phyloP scores from a whole-genome alignment of 768 basidiomycete genomes.

The Tephrocybe rancida region DNA sequence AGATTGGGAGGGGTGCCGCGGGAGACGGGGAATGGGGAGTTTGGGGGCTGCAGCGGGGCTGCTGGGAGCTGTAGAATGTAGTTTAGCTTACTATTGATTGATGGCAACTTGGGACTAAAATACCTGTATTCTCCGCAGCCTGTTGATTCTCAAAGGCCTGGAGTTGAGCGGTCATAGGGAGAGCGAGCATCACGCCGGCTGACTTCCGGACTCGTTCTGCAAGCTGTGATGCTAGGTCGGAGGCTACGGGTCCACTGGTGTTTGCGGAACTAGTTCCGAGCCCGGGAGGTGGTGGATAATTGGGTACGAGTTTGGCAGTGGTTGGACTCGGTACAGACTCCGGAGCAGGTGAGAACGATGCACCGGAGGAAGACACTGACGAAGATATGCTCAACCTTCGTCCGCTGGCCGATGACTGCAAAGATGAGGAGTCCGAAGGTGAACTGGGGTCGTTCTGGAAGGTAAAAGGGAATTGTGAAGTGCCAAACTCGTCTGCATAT shows the following conservation, averaged over 20 bases:
- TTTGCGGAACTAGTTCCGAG: conserved; percentile 20
- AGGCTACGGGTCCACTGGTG: conserved; percentile 14
- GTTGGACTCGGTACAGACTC: conserved; percentile 36
- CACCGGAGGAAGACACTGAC: conserved; percentile 55
- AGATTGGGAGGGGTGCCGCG: conserved; percentile 25
- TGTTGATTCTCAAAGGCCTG: conserved; percentile 27
- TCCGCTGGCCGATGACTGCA: conserved; percentile 27
- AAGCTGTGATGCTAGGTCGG: conserved; percentile 41
- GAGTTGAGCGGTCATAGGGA: conserved; percentile 40
- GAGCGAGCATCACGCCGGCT: conserved; percentile 58
- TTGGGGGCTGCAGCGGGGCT: conserved; percentile 28
- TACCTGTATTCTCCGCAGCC: conserved; percentile 20
- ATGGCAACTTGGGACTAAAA: background rate
- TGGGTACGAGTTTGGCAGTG: conserved; percentile 25
- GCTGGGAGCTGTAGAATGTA: conserved; percentile 9
- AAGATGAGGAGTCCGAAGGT: conserved; percentile 27
- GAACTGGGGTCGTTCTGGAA: conserved; percentile 36
- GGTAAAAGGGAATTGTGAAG: conserved; percentile 39
- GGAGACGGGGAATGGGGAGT: conserved; percentile 41
- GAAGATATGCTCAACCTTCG: conserved; percentile 58
- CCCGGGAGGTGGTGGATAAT: conserved; percentile 13
- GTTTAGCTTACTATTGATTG: conserved; percentile 1
- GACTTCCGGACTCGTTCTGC: conserved; percentile 53
- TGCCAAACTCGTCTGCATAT: conserved; percentile 23
- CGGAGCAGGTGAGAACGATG: conserved; percentile 51